These are phyloP conservation scores for Knoxia roxburghii DNA, from an alignment of 257 asterid species.

Conservation along the genomic window DNA sequence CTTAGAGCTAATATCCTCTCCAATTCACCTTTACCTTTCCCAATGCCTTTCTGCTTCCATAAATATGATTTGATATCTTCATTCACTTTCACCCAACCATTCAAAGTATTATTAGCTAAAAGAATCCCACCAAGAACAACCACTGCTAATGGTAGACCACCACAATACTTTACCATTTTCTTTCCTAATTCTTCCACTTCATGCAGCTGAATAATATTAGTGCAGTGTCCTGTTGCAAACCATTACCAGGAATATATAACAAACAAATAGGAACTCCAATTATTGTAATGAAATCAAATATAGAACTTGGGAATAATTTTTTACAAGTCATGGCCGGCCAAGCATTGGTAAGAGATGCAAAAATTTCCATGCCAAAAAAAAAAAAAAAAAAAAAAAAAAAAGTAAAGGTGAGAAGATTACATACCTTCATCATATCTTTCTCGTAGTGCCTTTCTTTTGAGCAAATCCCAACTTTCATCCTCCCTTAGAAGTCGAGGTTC, in stretches of 20 bases:
- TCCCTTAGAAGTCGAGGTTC: background rate
- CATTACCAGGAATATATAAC: too few species aligned
- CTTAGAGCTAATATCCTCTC: background rate
- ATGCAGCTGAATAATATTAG: background rate
- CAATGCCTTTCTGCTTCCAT: background rate
- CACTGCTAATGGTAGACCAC: conserved; percentile 11
- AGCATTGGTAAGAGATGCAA: conserved; percentile 3
- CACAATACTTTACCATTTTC: background rate
- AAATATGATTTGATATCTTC: background rate
- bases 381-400: background rate
- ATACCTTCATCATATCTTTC: background rate
- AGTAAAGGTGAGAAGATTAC: background rate
- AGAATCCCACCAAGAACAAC: conserved; percentile 12
- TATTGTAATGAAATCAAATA: too few species aligned
- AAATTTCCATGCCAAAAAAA: too few species aligned
- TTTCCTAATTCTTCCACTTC: conserved; percentile 1
- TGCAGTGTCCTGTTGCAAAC: background rate
- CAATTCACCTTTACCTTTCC: background rate
- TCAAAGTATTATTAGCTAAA: background rate
- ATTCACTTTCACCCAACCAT: background rate
- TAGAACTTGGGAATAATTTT: too few species aligned
- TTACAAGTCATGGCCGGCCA: too few species aligned
- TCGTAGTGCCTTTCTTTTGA: background rate
- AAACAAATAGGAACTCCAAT: too few species aligned
- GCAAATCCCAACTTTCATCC: conserved; percentile 1